These are phyloP conservation scores for Saitozyma sp. DNA, from an alignment of 768 basidiomycete species.

Conservation along the genomic window DNA sequence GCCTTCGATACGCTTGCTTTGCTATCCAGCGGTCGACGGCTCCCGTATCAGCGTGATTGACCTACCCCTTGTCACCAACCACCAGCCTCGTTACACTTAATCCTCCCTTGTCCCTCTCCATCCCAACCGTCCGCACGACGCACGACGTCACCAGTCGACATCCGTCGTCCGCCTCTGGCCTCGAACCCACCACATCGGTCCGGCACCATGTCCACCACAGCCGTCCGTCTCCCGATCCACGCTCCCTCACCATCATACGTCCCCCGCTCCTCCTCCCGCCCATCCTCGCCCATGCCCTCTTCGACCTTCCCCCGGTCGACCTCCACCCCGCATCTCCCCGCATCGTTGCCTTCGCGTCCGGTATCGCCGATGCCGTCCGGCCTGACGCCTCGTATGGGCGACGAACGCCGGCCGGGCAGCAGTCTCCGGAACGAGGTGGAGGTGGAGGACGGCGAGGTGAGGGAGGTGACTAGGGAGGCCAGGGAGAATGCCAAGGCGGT, in stretches of 20 bases:
- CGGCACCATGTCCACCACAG: background rate
- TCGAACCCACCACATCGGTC: background rate
- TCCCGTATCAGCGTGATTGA: too few relatives aligned
- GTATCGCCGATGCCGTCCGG: background rate
- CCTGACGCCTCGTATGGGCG: background rate
- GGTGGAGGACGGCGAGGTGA: slow-evolving; percentile 53
- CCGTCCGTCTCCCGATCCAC: background rate
- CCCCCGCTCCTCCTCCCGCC: background rate
- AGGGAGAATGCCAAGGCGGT: slow-evolving; percentile 15
- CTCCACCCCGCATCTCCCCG: too few relatives aligned
- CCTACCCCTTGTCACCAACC: too few relatives aligned
- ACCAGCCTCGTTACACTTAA: too few relatives aligned
- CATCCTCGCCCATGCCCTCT: background rate
- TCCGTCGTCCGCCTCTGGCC: background rate
- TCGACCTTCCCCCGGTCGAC: too few relatives aligned
- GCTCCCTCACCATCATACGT: background rate
- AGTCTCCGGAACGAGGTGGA: slow-evolving; percentile 4
- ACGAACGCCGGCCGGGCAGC: background rate
- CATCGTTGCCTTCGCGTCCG: background rate
- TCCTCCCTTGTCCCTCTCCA: too few relatives aligned
- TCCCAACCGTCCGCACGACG: too few relatives aligned
- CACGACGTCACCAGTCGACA: too few relatives aligned
- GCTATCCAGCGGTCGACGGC: too few relatives aligned
- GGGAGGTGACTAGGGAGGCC: slow-evolving; percentile 5
- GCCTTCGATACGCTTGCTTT: too few relatives aligned